Conservation (phyloP, 2,329 filamentous ascomycete genomes). For the Fusarium decemcellulare region DNA sequence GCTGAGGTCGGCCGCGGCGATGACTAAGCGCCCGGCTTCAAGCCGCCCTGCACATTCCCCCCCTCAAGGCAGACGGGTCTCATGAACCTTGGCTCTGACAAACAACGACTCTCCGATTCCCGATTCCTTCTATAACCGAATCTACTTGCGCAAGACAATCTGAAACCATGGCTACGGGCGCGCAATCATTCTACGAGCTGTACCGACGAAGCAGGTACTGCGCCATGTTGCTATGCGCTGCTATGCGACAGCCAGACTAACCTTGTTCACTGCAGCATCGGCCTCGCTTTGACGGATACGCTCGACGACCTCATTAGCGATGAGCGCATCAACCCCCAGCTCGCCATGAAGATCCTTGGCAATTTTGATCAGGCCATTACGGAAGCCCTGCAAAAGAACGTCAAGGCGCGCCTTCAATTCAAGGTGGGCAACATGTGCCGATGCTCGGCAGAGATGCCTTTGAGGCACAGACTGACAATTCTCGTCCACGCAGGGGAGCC, state of each 20-base stretch:
- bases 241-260: constrained; percentile 51
- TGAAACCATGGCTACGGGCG: constrained; percentile 61
- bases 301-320: constrained; percentile 97
- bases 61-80: constrained; percentile 28
- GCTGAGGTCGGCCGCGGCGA: constrained; percentile 27
- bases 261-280: constrained; percentile 75
- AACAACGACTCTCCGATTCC: not conserved
- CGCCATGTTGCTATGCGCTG: constrained; percentile 43
- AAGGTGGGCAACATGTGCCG: constrained; percentile 75
- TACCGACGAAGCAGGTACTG: constrained; percentile 97
- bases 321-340: constrained; percentile 94
- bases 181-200: constrained; percentile 87
- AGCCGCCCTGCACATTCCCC: constrained; percentile 6
- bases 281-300: constrained; percentile 92
- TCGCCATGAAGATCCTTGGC: constrained; percentile 97
- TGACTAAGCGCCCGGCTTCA: too few species aligned
- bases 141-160: constrained; percentile 3
- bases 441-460: not conserved
- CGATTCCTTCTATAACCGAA: not conserved
- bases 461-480: constrained; percentile 5
- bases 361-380: constrained; percentile 97
- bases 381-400: constrained; percentile 91
- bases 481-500: constrained; percentile 78
- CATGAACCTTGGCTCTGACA: constrained; percentile 35
- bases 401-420: constrained; percentile 92